Conservation (phyloP, 768 basidiomycete genomes). For the Trametes maxima region DNA sequence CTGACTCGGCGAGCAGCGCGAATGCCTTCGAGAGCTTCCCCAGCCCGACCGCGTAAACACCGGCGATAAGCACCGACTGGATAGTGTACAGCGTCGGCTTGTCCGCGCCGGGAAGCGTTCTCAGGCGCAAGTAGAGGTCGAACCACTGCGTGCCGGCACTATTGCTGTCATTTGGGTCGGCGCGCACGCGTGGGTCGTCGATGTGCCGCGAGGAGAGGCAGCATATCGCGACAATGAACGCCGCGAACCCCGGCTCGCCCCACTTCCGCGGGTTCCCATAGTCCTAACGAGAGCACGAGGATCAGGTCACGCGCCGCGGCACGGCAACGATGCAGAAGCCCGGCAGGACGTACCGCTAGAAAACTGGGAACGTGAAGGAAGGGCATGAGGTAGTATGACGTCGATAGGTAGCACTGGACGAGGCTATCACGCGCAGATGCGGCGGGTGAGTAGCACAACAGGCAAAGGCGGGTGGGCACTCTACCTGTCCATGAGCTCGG, state of each 20-base stretch:
- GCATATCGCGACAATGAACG: constrained; percentile 91
- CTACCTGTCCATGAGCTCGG: constrained; percentile 93
- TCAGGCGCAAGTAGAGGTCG: constrained; percentile 81
- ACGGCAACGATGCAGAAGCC: constrained; percentile 2
- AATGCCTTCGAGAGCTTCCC: constrained; percentile 89
- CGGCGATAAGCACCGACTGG: constrained; percentile 89
- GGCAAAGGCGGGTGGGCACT: constrained; percentile 26
- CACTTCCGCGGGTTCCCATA: constrained; percentile 94
- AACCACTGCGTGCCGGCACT: constrained; percentile 92
- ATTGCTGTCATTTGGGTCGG: constrained; percentile 80
- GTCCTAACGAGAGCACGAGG: constrained; percentile 50
- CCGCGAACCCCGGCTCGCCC: constrained; percentile 93
- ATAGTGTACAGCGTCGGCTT: constrained; percentile 90
- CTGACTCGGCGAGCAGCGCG: constrained; percentile 80
- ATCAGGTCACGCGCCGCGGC: constrained; percentile 11
- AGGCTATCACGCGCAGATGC: constrained; percentile 47
- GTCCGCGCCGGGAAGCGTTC: constrained; percentile 88
- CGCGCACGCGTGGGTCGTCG: constrained; percentile 87
- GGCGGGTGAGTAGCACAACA: constrained; percentile 19
- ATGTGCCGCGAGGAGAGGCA: constrained; percentile 91
- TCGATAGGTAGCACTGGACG: constrained; percentile 85
- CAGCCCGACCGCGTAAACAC: constrained; percentile 88
- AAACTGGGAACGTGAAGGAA: constrained; percentile 93
- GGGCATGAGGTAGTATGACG: constrained; percentile 90
- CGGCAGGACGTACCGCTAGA: constrained; percentile 56